A percentile compares a stretch with the other conserved stretches of the same genome.
These are phyloP conservation scores for Phytopythium delawarense DNA, from an alignment of 352 stramenopile species.

Conservation along the genomic window DNA sequence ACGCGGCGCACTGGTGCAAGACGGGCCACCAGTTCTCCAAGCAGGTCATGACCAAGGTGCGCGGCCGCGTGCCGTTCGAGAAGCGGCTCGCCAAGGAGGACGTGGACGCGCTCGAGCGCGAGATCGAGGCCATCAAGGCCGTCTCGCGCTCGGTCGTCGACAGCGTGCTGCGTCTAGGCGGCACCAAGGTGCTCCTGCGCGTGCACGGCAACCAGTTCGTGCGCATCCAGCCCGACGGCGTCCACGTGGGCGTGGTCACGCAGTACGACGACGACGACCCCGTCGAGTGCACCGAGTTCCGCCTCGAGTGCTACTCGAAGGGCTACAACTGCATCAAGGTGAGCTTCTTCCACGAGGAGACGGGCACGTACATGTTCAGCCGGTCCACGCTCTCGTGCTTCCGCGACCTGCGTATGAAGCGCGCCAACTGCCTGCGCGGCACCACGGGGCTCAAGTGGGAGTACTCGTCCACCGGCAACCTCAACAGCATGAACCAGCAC, in stretches of 20 bases:
- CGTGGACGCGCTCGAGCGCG: slow-evolving; percentile 49
- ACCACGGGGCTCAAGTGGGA: slow-evolving; percentile 63
- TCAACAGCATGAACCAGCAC: slow-evolving; percentile 84
- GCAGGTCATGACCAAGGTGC: slow-evolving; percentile 47
- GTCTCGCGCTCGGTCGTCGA: slow-evolving; percentile 56
- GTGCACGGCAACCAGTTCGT: slow-evolving; percentile 59
- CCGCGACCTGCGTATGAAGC: slow-evolving; percentile 74
- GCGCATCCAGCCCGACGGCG: slow-evolving; percentile 32
- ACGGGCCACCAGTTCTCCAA: slow-evolving; percentile 77
- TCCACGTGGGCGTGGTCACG: slow-evolving; percentile 41
- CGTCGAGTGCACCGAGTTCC: slow-evolving; percentile 46
- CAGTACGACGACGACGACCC: slow-evolving; percentile 28
- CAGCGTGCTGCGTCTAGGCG: slow-evolving; percentile 54
- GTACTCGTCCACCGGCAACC: slow-evolving; percentile 52
- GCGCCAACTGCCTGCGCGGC: slow-evolving; percentile 47
- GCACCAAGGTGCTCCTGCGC: slow-evolving; percentile 47
- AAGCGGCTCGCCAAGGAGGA: slow-evolving; percentile 52
- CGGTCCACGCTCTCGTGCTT: slow-evolving; percentile 73
- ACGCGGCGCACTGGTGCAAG: slow-evolving; percentile 79
- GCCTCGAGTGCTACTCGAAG: slow-evolving; percentile 61
- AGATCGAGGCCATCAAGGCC: slow-evolving; percentile 63
- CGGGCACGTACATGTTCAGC: slow-evolving; percentile 64
- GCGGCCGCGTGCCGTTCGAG: slow-evolving; percentile 62
- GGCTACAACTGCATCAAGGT: slow-evolving; percentile 80
- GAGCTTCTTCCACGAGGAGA: slow-evolving; percentile 62